A percentile compares a stretch with the other conserved stretches of the same genome.
Conservation (phyloP, 495 filamentous ascomycete genomes). For the Extremus antarcticus region DNA sequence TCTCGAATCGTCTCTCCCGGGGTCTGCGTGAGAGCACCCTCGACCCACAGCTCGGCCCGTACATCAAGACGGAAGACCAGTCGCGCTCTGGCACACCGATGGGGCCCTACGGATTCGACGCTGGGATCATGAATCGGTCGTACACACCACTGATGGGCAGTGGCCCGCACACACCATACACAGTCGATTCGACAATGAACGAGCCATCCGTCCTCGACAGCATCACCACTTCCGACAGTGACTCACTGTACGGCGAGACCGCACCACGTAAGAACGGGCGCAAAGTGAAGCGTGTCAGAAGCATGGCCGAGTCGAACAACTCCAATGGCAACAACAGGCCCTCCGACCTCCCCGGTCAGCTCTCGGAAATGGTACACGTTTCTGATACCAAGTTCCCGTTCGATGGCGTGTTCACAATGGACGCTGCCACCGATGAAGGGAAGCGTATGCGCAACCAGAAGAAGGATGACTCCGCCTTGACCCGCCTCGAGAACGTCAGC, state of each 20-base stretch:
- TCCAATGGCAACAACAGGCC: slow-evolving; percentile 11
- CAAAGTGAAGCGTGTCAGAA: not conserved
- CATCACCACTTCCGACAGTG: not conserved
- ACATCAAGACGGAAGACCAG: slow-evolving; percentile 14
- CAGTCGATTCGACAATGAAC: not conserved
- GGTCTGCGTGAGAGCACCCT: slow-evolving; percentile 15
- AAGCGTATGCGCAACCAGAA: slow-evolving; percentile 77
- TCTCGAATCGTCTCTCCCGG: not conserved
- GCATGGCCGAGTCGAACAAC: slow-evolving; percentile 15
- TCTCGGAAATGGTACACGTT: too few species aligned
- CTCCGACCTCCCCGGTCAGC: too few species aligned
- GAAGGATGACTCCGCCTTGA: slow-evolving; percentile 61
- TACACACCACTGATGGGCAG: slow-evolving; percentile 11
- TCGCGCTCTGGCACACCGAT: slow-evolving; percentile 11
- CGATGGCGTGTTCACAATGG: too few species aligned
- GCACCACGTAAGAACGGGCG: not conserved
- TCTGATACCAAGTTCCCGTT: too few species aligned
- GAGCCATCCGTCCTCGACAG: slow-evolving; percentile 2
- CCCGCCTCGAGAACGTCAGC: slow-evolving; percentile 60
- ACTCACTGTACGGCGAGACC: slow-evolving; percentile 3
- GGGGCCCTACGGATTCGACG: not conserved
- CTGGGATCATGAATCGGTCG: not conserved
- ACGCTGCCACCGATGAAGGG: slow-evolving; percentile 67
- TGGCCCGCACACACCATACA: not conserved
- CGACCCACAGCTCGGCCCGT: slow-evolving; percentile 16